Conservation (phyloP, 768 basidiomycete genomes). For the Rhizopogon vulgaris region DNA sequence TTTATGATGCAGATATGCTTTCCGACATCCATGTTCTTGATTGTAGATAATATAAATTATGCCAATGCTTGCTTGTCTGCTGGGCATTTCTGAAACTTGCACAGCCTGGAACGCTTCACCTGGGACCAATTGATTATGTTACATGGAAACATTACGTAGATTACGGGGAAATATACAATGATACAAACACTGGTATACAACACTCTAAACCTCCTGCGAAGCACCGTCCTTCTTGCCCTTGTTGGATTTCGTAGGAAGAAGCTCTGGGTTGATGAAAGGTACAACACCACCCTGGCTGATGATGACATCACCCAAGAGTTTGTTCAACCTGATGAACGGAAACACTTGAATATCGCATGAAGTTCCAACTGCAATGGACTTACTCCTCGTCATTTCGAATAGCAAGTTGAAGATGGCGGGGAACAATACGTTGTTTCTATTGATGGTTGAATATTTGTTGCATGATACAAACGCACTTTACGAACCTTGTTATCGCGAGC, state of each 20-base stretch:
- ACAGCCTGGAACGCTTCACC: too few species aligned
- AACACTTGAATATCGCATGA: not conserved
- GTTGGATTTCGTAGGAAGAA: constrained; percentile 38
- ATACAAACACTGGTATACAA: constrained; percentile 12
- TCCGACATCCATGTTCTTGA: too few species aligned
- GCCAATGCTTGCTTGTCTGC: not conserved
- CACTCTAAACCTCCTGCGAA: constrained; percentile 41
- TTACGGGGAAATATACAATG: constrained; percentile 20
- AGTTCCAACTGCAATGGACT: constrained; percentile 10
- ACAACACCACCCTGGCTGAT: constrained; percentile 78
- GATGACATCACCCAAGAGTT: constrained; percentile 53
- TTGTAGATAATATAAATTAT: not conserved
- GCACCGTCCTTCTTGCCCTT: constrained; percentile 46
- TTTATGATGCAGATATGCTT: not conserved
- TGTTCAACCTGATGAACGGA: constrained; percentile 39
- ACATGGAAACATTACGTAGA: constrained; percentile 24
- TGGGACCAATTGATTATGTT: constrained; percentile 3
- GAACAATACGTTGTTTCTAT: constrained; percentile 71
- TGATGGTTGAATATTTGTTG: not conserved
- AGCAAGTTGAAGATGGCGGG: constrained; percentile 70
- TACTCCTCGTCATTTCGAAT: constrained; percentile 75
- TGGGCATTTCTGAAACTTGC: too few species aligned
- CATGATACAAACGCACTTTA: not conserved
- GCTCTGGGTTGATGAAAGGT: constrained; percentile 51
- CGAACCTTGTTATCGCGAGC: constrained; percentile 66